phyloP scores from a whole-genome alignment of 106 monocot species.

The Chionographis japonica region DNA sequence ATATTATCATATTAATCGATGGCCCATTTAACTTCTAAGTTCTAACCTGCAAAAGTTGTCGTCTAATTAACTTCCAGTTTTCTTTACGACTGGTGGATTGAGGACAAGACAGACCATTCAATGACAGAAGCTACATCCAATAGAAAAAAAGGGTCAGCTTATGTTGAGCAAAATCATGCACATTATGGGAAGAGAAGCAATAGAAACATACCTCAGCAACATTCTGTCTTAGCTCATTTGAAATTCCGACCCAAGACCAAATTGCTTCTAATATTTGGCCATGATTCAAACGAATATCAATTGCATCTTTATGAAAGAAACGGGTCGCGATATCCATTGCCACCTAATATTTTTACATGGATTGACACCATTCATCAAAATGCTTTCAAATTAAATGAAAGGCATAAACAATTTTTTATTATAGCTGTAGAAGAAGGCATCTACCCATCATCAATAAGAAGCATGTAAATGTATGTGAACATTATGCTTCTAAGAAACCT shows the following conservation, averaged over 20 bases:
- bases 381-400: no score
- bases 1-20: neutral
- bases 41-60: constrained; percentile 82
- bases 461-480: no score
- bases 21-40: no score
- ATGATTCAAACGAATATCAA: constrained; percentile 83
- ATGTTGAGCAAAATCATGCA: neutral
- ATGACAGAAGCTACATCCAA: constrained; percentile 66
- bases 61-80: constrained; percentile 73
- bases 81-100: constrained; percentile 71
- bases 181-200: neutral
- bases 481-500: no score
- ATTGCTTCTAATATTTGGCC: constrained; percentile 66
- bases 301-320: constrained; percentile 48
- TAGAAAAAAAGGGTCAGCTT: constrained; percentile 8
- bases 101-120: constrained; percentile 62
- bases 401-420: no score
- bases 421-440: no score
- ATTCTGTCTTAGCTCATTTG: constrained; percentile 44
- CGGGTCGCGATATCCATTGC: constrained; percentile 53
- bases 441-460: no score
- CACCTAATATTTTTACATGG: constrained; percentile 34
- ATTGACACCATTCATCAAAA: neutral
- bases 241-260: constrained; percentile 87
- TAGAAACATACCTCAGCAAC: constrained; percentile 72